These are phyloP conservation scores for Straminergon stramineum DNA, from an alignment of 225 moss, liverwort and hornwort species.

Conservation along the genomic window DNA sequence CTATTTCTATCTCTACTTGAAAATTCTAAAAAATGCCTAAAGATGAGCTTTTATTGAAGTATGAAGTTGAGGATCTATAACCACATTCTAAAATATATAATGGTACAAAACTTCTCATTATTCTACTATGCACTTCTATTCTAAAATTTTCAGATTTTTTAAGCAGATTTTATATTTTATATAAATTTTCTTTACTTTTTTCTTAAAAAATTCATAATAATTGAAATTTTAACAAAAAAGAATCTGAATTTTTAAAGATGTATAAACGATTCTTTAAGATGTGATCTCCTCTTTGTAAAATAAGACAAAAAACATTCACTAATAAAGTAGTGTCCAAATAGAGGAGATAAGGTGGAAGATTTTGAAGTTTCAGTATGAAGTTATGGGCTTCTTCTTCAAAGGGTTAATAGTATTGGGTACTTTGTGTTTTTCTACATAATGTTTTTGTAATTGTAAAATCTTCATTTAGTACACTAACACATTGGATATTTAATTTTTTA, in stretches of 20 bases:
- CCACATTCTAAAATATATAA: neutral
- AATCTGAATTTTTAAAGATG: too few relatives aligned
- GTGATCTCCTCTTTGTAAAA: too few relatives aligned
- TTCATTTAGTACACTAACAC: too few relatives aligned
- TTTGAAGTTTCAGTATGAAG: neutral
- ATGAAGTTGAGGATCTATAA: fast-evolving
- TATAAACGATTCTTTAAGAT: too few relatives aligned
- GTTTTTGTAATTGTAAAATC: neutral
- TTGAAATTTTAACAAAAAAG: too few relatives aligned
- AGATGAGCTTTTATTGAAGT: neutral
- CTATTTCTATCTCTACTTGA: fast-evolving
- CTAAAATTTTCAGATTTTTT: neutral
- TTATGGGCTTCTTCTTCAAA: fast-evolving
- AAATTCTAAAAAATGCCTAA: neutral
- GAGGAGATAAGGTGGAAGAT: fast-evolving
- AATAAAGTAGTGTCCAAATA: too few relatives aligned
- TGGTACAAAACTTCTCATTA: neutral
- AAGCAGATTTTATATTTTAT: too few relatives aligned
- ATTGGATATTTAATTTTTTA: neutral
- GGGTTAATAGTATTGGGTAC: neutral
- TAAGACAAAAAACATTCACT: too few relatives aligned
- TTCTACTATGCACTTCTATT: neutral
- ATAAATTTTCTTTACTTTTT: too few relatives aligned
- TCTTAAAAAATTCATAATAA: too few relatives aligned
- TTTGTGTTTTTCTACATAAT: neutral